Base-by-base conservation (phyloP, 768 basidiomycete species). In the Solioccasus polychromus region DNA sequence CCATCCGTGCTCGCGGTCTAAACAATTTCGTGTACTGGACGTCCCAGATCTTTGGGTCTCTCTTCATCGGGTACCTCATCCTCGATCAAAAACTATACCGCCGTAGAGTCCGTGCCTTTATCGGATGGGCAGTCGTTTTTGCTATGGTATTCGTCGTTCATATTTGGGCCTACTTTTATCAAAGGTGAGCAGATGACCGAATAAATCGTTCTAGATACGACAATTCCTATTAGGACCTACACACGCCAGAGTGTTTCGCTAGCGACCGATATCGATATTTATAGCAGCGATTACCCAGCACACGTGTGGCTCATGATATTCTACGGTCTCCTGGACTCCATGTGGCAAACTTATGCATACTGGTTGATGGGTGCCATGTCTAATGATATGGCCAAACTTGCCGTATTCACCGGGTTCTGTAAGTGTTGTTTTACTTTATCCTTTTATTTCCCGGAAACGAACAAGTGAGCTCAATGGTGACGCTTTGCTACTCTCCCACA, bases 311-410 rank as follows among this genome's bases (percentile, higher is more conserved):
- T 92, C 17, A 88, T 82, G 67, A 76, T 87, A 45, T 78, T 82
- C 62, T 87, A 78, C 56, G 84, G 88, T n/a, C 52, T 91, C 3
- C 73, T 90, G 40, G 90, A 92, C 48, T 74, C 88, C 1, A 83
- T 88, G 79, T 92, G 87, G 87, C 90, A 92, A 61, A 88, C 85
- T 3, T 80, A 80, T 0, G 80, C 81, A 3, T 89, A 90, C 63
- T 89, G 86, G 86, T 73, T 88, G 54, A 86, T 88, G 79, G 89
- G 90, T 24, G 84, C 86, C 12, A 87, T 92, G 83, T 88, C 86
- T 14, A 90, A 92, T 48, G 79, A 89, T 57, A 80, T 86, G 3
- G 77, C 75, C 4, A 88, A 87, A 63, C 77, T 92, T 18, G 88
- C 90, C 0, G 78, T 89, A 61, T 85, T 92, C 60, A 69, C 83